Conservation (phyloP, 768 basidiomycete genomes). For the Hemileccinum impolitum region DNA sequence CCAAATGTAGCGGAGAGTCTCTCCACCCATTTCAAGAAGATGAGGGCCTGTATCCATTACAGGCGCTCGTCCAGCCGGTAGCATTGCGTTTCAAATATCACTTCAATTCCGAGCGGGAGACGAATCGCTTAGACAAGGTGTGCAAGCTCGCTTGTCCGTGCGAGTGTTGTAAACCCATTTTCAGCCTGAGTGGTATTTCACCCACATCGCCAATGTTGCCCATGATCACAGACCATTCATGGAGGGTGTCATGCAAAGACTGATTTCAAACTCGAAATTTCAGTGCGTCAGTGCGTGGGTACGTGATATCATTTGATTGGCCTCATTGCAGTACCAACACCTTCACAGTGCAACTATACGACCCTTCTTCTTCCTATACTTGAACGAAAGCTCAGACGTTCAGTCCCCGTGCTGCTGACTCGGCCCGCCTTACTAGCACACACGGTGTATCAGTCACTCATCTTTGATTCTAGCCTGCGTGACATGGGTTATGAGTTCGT, state of each 20-base stretch:
- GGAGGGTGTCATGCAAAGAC: constrained; percentile 65
- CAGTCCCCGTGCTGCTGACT: constrained; percentile 68
- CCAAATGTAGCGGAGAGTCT: constrained; percentile 46
- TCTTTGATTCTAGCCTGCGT: constrained; percentile 76
- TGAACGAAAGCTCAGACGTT: constrained; percentile 68
- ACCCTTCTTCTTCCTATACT: constrained; percentile 74
- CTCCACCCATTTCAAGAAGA: constrained; percentile 32
- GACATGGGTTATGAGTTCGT: constrained; percentile 69
- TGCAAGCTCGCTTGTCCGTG: background rate
- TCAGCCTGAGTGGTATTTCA: constrained; percentile 97
- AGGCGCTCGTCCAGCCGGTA: constrained; percentile 81
- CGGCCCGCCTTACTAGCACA: constrained; percentile 89
- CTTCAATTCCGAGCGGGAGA: constrained; percentile 82
- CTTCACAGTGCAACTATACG: constrained; percentile 77
- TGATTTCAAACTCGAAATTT: constrained; percentile 65
- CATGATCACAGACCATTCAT: constrained; percentile 86
- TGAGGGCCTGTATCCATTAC: constrained; percentile 76
- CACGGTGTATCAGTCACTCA: constrained; percentile 88
- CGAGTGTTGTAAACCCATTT: background rate
- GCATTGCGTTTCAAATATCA: constrained; percentile 91
- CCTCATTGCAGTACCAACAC: background rate
- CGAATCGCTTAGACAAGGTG: constrained; percentile 93
- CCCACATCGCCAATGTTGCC: constrained; percentile 81
- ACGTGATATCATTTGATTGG: constrained; percentile 18
- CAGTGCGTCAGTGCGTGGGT: constrained; percentile 74